Conservation (phyloP, 2,329 filamentous ascomycete species). For the Aspergillus ruber region DNA sequence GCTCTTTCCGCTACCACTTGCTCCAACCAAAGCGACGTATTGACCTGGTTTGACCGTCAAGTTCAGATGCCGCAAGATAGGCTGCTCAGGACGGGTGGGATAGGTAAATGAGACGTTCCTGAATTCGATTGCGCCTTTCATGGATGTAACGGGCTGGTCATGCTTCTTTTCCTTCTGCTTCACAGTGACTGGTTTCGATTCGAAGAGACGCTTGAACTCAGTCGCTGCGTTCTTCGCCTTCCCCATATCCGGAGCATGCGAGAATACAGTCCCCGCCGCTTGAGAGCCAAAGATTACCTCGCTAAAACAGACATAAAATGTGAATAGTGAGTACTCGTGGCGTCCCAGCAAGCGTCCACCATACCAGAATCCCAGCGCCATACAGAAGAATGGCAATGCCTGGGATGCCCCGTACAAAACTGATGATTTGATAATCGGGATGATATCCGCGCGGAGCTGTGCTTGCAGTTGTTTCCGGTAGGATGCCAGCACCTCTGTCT, state of each 20-base stretch:
- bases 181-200: constrained; percentile 59
- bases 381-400: constrained; percentile 20
- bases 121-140: constrained; percentile 32
- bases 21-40: constrained; percentile 48
- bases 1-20: constrained; percentile 53
- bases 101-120: constrained; percentile 38
- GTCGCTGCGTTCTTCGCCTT: constrained; percentile 29
- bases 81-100: constrained; percentile 11
- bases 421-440: constrained; percentile 70
- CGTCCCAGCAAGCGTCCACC: constrained; percentile 53
- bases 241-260: constrained; percentile 25
- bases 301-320: constrained; percentile 43
- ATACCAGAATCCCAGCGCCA: constrained; percentile 57
- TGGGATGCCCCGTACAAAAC: constrained; percentile 63
- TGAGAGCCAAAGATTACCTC: constrained; percentile 34
- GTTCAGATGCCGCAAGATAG: constrained; percentile 13
- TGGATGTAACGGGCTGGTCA: constrained; percentile 52
- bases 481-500: constrained; percentile 67
- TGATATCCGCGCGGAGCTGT: constrained; percentile 63
- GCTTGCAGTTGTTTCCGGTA: constrained; percentile 62
- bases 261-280: constrained; percentile 22
- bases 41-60: constrained; percentile 39
- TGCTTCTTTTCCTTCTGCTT: constrained; percentile 2
- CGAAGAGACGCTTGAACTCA: constrained; percentile 72
- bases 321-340: constrained; percentile 36